Evolutionary conservation across 2,329 filamentous ascomycete genomes (phyloP).

Genomic region (Fragosphaeria purpurea): DNA sequence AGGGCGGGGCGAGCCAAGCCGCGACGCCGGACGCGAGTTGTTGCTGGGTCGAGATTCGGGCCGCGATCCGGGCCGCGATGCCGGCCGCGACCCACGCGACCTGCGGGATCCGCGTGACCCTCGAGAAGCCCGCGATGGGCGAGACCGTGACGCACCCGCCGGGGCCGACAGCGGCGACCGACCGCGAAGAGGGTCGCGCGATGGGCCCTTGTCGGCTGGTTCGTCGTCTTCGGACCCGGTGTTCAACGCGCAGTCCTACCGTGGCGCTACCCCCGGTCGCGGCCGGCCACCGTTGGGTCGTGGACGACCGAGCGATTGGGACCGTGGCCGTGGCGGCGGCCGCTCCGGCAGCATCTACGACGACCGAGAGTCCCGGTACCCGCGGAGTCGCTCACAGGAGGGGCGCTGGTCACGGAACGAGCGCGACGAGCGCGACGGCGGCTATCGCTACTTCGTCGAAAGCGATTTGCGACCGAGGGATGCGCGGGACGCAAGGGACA

Average conservation of each 20-base stretch:
- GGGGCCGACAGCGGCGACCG: slow-evolving; percentile 54
- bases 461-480: slow-evolving; percentile 27
- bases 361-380: slow-evolving; percentile 52
- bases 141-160: slow-evolving; percentile 49
- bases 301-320: slow-evolving; percentile 40
- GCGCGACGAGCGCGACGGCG: slow-evolving; percentile 38
- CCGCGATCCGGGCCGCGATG: slow-evolving; percentile 34
- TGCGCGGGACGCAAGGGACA: slow-evolving; percentile 28
- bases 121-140: slow-evolving; percentile 42
- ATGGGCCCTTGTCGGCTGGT: slow-evolving; percentile 62
- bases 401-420: slow-evolving; percentile 46
- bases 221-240: slow-evolving; percentile 60
- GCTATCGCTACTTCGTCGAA: slow-evolving; percentile 25
- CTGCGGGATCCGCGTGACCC: slow-evolving; percentile 5
- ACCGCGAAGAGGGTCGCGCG: slow-evolving; percentile 57
- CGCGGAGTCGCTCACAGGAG: slow-evolving; percentile 56
- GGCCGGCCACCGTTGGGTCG: slow-evolving; percentile 31
- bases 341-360: slow-evolving; percentile 41
- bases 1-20: slow-evolving; percentile 14
- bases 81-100: slow-evolving; percentile 40
- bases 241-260: slow-evolving; percentile 44
- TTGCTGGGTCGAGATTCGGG: slow-evolving; percentile 18
- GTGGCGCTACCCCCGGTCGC: slow-evolving; percentile 45
- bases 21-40: neutral
- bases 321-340: slow-evolving; percentile 37